Conservation (phyloP, 768 basidiomycete species). For the Suillus decipiens region DNA sequence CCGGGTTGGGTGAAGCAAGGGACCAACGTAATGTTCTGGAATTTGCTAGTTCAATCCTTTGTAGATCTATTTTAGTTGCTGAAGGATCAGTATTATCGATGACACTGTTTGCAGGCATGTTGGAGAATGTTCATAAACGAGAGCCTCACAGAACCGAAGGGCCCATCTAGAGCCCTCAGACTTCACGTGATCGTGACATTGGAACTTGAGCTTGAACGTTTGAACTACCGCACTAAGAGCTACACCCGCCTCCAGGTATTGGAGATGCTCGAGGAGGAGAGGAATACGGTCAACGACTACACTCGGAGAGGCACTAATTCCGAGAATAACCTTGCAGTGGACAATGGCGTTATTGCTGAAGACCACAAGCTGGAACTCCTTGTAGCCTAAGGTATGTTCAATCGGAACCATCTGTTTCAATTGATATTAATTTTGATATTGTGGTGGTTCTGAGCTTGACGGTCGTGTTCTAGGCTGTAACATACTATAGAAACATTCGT, state of each 20-base stretch:
- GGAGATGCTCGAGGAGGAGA: constrained; percentile 4
- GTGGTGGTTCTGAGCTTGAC: not conserved
- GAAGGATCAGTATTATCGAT: not conserved
- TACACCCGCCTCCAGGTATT: not conserved
- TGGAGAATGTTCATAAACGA: not conserved
- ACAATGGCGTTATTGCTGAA: not conserved
- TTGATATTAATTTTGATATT: not conserved
- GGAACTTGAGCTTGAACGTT: too few species aligned
- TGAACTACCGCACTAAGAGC: not conserved
- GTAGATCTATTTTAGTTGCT: not conserved
- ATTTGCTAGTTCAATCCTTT: constrained; percentile 10
- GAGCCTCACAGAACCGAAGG: not conserved
- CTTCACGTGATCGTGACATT: not conserved
- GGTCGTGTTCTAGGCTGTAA: not conserved
- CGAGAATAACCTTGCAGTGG: not conserved
- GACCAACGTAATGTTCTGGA: constrained; percentile 11
- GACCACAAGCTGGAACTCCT: not conserved
- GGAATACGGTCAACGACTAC: not conserved
- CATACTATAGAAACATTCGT: not conserved
- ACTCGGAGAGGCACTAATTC: not conserved
- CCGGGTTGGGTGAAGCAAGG: constrained; percentile 6
- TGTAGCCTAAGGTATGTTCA: not conserved
- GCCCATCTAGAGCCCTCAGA: not conserved
- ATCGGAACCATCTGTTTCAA: not conserved
- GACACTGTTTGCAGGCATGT: not conserved